Conservation (phyloP, 768 basidiomycete species). For the Wakefieldia striispora region DNA sequence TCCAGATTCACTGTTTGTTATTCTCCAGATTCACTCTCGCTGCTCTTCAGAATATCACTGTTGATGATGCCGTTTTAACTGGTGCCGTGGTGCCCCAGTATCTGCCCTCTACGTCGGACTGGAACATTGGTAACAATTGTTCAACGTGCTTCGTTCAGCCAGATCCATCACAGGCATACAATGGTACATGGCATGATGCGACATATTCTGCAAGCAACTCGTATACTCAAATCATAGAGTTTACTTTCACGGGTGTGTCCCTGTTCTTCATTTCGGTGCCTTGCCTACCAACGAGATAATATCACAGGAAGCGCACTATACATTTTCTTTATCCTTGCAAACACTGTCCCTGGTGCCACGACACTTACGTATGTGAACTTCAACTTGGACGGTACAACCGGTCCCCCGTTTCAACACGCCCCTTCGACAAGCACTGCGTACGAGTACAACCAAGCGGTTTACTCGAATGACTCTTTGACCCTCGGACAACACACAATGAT, state of each 20-base stretch:
- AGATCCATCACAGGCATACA: neutral
- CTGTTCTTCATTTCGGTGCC: neutral
- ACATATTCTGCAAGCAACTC: neutral
- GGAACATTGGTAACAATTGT: slow-evolving; percentile 8
- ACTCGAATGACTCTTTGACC: slow-evolving; percentile 4
- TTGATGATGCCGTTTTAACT: slow-evolving; percentile 10
- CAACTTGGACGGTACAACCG: neutral
- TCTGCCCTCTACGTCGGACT: neutral
- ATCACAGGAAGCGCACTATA: slow-evolving; percentile 11
- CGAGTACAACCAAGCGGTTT: slow-evolving; percentile 16
- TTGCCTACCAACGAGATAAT: too few species aligned
- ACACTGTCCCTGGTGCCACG: neutral
- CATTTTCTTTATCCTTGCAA: slow-evolving; percentile 18
- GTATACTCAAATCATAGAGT: neutral
- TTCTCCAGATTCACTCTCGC: neutral
- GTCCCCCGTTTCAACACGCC: neutral
- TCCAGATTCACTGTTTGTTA: neutral
- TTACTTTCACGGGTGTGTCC: slow-evolving; percentile 10
- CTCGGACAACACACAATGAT: slow-evolving; percentile 7
- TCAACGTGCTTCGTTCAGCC: neutral
- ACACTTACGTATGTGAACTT: slow-evolving; percentile 7
- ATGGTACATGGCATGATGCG: slow-evolving; percentile 16
- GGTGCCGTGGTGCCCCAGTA: slow-evolving; percentile 9
- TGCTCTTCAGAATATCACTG: slow-evolving; percentile 5
- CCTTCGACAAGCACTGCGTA: neutral